Evolutionary conservation across 2,329 filamentous ascomycete species (phyloP).

Genomic region (Corinectria fuckeliana): DNA sequence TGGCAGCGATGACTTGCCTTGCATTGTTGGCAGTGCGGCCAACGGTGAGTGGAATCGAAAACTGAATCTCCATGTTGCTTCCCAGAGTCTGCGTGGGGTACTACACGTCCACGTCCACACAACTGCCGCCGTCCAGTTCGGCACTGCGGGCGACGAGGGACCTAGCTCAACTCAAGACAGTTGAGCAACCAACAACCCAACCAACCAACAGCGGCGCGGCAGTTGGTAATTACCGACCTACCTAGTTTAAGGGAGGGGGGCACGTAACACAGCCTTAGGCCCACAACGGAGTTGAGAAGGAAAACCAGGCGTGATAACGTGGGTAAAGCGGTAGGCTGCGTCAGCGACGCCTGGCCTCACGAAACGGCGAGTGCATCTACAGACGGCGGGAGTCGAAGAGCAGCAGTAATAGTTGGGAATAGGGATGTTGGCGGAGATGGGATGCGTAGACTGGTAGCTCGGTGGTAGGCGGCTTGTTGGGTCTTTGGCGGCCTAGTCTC

Average conservation of each 20-base stretch:
- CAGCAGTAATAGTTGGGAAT: not conserved
- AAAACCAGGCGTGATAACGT: not conserved
- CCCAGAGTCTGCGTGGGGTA: not conserved
- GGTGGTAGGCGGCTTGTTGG: not conserved
- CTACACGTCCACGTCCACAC: slow-evolving; percentile 20
- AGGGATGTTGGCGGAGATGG: not conserved
- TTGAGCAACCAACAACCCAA: not conserved
- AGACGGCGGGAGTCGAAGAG: not conserved
- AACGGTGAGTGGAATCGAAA: slow-evolving; percentile 41
- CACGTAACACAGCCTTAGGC: too few relatives aligned
- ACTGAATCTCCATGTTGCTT: slow-evolving; percentile 47
- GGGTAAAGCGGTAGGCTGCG: slow-evolving; percentile 11
- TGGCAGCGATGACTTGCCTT: slow-evolving; percentile 32
- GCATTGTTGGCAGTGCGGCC: slow-evolving; percentile 26
- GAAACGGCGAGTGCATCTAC: slow-evolving; percentile 7
- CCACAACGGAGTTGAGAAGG: not conserved
- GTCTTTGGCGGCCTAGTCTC: slow-evolving; percentile 10
- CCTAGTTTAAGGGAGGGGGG: too few relatives aligned
- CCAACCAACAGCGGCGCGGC: not conserved
- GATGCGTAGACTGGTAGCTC: not conserved
- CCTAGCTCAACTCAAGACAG: not conserved
- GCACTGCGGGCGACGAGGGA: slow-evolving; percentile 2
- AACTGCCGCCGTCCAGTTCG: slow-evolving; percentile 10
- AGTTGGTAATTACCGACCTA: too few relatives aligned
- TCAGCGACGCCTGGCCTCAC: slow-evolving; percentile 25